Base-by-base conservation (phyloP, 495 filamentous ascomycete species). In the Xylaria bambusicola region DNA sequence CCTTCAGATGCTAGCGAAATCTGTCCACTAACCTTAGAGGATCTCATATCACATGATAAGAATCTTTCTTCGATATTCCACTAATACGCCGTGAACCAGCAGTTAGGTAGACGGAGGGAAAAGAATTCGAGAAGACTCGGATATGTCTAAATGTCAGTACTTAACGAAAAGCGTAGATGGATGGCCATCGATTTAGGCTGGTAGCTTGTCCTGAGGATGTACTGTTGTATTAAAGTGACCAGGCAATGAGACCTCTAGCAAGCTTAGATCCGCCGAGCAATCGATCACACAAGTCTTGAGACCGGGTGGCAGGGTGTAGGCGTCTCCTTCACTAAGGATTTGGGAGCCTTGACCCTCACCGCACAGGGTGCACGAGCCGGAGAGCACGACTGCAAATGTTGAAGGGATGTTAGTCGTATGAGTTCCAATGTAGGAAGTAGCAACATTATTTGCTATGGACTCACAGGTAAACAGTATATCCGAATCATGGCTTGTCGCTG, bases 381-480 rank as follows among this genome's bases (percentile, higher is more conserved):
- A 44, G 2, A 56, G 40, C 12, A 56, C 52, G 13, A 56, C 52
- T 56, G 3, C 9, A 2, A 45, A 23, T 3, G 20, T 56, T 23
- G 27, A 33, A 31, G 29, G 24, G 23, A 44, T 23, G 40, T 56
- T 3, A 56, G 35, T 6, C 18, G 38, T 17, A 36, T 13, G 20
- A 31, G 33, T 33, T 45, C 17, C 40, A 46, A 46, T 21, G 3
- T 21, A 27, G 7, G 10, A 20, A 27, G 12, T 27, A 47, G 44
- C 4, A 8, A 45, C 13, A 1, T 8, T 55, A 45, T 4, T 1
- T 10, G 2, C 21, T 10, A 5, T 20, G 29, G 18, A 56, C 52
- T 56, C 24, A 56, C 52, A 56, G 26, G 52, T 56, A 45, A 56
- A 56, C 40, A 56, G 33, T 6, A 56, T 56, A 26, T 56, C 52